Percentiles rank a stretch among this genome's conserved stretches.
phyloP scores from a whole-genome alignment of 257 asterid genomes.

The Lantana camara region DNA sequence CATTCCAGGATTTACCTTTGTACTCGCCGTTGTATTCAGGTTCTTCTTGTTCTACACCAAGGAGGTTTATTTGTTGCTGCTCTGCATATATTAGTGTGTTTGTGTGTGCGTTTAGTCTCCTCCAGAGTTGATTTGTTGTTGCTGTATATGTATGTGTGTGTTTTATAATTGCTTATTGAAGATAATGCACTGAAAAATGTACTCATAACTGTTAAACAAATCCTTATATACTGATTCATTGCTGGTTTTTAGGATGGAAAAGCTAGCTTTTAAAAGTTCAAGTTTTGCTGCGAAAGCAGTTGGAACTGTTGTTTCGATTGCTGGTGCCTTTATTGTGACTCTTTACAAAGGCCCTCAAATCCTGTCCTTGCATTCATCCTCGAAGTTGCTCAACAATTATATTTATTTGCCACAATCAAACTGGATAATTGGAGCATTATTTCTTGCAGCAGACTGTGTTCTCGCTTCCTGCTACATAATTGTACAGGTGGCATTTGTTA shows the following conservation, averaged over 20 bases:
- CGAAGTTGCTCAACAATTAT: constrained; percentile 29
- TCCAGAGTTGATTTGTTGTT: too few relatives aligned
- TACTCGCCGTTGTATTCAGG: constrained; percentile 84
- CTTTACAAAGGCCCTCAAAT: constrained; percentile 79
- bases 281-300: constrained; percentile 65
- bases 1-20: constrained; percentile 82
- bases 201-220: neutral
- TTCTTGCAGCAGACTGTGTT: constrained; percentile 70
- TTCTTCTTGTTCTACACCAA: constrained; percentile 25
- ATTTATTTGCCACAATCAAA: constrained; percentile 41
- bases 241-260: constrained; percentile 69
- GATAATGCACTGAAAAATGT: neutral
- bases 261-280: constrained; percentile 50
- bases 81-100: neutral
- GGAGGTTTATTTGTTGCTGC: too few relatives aligned
- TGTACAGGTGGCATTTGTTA: constrained; percentile 56
- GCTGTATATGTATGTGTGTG: neutral
- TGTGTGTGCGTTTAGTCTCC: too few relatives aligned
- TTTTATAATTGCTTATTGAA: neutral
- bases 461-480: constrained; percentile 62
- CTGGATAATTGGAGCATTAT: constrained; percentile 71
- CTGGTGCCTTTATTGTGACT: constrained; percentile 81
- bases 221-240: constrained; percentile 20
- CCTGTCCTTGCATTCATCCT: constrained; percentile 35
- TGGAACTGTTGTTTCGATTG: constrained; percentile 77